Conservation (phyloP, 495 filamentous ascomycete genomes). For the Hyaloscypha bicolor region DNA sequence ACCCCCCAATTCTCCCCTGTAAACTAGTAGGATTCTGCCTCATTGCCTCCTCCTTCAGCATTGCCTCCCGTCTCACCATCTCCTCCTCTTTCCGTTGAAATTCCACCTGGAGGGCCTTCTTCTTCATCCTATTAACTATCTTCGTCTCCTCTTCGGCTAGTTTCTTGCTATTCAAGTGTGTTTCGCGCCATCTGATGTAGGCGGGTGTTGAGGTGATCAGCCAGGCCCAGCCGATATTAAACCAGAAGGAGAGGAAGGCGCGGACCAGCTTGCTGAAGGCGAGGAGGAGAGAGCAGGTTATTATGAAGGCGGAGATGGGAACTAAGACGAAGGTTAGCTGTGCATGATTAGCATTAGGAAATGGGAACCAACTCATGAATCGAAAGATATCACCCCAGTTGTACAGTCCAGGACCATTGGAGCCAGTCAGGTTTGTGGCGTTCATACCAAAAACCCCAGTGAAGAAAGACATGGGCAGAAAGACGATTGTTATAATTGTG, state of each 20-base stretch:
- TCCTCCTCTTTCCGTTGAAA: neutral
- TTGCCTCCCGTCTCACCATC: neutral
- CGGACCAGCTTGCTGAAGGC: neutral
- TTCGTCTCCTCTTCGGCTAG: neutral
- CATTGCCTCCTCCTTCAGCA: neutral
- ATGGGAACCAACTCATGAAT: no score
- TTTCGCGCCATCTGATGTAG: neutral
- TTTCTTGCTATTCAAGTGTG: neutral
- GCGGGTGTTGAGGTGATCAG: neutral
- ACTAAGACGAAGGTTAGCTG: no score
- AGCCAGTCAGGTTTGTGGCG: neutral
- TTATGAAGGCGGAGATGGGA: no score
- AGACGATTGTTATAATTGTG: neutral
- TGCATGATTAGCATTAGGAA: no score
- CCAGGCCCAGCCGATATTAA: no score
- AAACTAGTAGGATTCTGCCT: neutral
- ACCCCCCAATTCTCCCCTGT: neutral
- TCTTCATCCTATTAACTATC: neutral
- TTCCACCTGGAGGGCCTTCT: neutral
- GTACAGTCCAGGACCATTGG: no score
- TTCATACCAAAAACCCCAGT: constrained; percentile 3
- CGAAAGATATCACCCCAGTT: no score
- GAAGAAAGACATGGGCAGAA: neutral
- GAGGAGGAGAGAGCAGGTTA: neutral
- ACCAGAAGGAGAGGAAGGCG: no score